These are phyloP conservation scores for Astraeus odoratus DNA, from an alignment of 768 basidiomycete genomes.

Conservation along the genomic window DNA sequence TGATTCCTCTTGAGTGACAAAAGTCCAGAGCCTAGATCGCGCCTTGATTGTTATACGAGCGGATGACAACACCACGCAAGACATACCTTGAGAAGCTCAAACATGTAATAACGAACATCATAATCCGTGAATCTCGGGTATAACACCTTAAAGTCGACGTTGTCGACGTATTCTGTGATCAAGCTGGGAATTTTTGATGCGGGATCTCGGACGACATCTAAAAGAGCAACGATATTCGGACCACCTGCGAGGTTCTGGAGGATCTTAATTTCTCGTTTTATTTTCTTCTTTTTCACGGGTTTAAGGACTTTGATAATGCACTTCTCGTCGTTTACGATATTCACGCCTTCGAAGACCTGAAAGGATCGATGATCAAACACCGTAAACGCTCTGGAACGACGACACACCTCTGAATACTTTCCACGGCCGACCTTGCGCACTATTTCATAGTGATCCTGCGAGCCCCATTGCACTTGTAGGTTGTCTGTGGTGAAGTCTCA, in stretches of 20 bases:
- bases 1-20: conserved; percentile 97
- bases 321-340: conserved; percentile 85
- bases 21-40: conserved; percentile 78
- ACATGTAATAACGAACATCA: conserved; percentile 95
- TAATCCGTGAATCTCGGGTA: conserved; percentile 95
- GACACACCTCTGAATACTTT: conserved; percentile 85
- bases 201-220: conserved; percentile 95
- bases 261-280: conserved; percentile 98
- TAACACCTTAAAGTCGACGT: conserved; percentile 94
- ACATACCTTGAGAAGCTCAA: conserved; percentile 84
- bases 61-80: background rate
- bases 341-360: conserved; percentile 90
- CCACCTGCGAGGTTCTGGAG: conserved; percentile 94
- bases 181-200: conserved; percentile 95
- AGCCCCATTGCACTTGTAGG: conserved; percentile 95
- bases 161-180: conserved; percentile 97
- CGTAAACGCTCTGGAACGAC: conserved; percentile 4
- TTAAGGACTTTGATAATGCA: conserved; percentile 99
- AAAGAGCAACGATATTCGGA: conserved; percentile 86
- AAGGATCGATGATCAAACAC: conserved; percentile 10
- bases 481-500: conserved; percentile 55
- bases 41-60: conserved; percentile 3
- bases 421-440: conserved; percentile 93
- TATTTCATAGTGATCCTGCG: conserved; percentile 97
- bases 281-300: conserved; percentile 99